A percentile compares a stretch with the other conserved stretches of the same genome.
These are phyloP conservation scores for Yamadazyma oceani DNA, from an alignment of 1,139 yeast genomes.

Conservation along the genomic window DNA sequence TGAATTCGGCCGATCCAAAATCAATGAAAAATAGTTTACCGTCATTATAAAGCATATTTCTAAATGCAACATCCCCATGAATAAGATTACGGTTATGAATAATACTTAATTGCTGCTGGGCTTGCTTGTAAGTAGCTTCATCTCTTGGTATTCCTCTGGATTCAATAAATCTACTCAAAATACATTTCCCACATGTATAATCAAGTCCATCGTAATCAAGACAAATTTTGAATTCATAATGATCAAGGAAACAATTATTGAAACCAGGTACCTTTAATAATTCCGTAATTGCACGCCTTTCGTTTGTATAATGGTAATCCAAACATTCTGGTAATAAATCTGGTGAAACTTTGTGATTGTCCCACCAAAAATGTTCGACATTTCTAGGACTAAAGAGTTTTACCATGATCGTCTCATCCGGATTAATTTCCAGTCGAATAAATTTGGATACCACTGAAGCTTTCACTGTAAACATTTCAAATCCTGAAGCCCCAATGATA, in stretches of 20 bases:
- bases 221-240: neutral
- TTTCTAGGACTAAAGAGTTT: no score
- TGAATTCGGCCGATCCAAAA: neutral
- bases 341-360: no score
- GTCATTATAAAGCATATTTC: neutral
- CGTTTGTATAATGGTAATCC: no score
- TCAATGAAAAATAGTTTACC: neutral
- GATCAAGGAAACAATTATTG: slow-evolving; percentile 1
- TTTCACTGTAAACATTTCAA: no score
- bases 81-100: neutral
- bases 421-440: no score
- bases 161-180: slow-evolving; percentile 1
- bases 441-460: no score
- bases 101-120: neutral
- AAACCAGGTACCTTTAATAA: neutral
- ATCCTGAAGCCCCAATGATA: no score
- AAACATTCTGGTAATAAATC: no score
- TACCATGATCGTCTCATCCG: no score
- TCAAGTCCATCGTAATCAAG: neutral
- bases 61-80: neutral
- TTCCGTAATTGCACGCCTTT: neutral
- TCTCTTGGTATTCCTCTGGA: neutral
- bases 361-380: no score
- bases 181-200: no score
- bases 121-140: neutral